These are phyloP conservation scores for Sporisorium sorghi DNA, from an alignment of 1,284 basidiomycete genomes.

Conservation along the genomic window DNA sequence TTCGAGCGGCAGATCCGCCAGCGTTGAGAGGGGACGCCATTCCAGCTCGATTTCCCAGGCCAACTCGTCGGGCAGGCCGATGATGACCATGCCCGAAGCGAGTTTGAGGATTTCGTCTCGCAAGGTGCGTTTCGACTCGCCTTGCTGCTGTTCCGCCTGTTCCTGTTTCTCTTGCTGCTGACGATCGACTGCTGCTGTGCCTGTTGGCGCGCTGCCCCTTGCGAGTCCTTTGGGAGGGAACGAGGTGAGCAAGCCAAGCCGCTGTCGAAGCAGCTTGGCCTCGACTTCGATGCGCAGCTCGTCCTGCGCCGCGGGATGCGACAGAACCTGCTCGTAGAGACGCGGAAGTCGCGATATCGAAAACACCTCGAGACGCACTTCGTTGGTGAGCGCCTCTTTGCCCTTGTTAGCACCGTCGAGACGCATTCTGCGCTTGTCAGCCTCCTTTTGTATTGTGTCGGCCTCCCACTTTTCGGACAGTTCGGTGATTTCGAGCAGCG, in stretches of 20 bases:
- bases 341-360: slow-evolving; percentile 46
- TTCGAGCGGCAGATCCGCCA: slow-evolving; percentile 77
- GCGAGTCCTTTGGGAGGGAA: slow-evolving; percentile 44
- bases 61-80: slow-evolving; percentile 79
- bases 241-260: slow-evolving; percentile 46
- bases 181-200: slow-evolving; percentile 40
- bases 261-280: slow-evolving; percentile 56
- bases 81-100: slow-evolving; percentile 78
- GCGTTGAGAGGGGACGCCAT: slow-evolving; percentile 77
- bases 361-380: slow-evolving; percentile 53
- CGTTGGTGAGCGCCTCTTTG: slow-evolving; percentile 46
- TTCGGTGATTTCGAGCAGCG: slow-evolving; percentile 57
- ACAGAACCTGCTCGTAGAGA: slow-evolving; percentile 61
- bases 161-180: slow-evolving; percentile 29
- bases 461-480: slow-evolving; percentile 55
- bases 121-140: slow-evolving; percentile 72
- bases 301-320: slow-evolving; percentile 59
- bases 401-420: slow-evolving; percentile 61
- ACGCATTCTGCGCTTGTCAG: slow-evolving; percentile 58
- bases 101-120: slow-evolving; percentile 78
- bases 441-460: slow-evolving; percentile 54
- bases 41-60: slow-evolving; percentile 86
- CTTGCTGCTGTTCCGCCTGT: slow-evolving; percentile 21
- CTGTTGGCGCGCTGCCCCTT: slow-evolving; percentile 24
- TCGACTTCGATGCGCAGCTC: slow-evolving; percentile 58